Percentiles rank a stretch among this genome's conserved stretches.
Conservation (phyloP, 2,329 filamentous ascomycete species). For the Sporothrix inflata region DNA sequence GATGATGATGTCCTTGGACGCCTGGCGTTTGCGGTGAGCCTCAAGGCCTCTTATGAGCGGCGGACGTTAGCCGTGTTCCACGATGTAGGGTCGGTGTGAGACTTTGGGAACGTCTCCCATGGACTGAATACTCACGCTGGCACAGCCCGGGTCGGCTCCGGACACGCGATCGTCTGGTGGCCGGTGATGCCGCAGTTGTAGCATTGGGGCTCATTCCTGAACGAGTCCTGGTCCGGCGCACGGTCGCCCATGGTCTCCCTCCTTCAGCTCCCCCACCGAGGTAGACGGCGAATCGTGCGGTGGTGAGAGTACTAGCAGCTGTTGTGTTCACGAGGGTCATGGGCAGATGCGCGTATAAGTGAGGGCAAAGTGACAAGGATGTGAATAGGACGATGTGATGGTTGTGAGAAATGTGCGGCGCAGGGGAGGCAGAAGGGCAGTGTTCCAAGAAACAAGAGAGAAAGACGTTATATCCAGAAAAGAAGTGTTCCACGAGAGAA, state of each 20-base stretch:
- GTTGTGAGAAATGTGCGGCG: neutral
- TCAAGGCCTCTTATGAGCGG: slow-evolving; percentile 34
- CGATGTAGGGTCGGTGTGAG: neutral
- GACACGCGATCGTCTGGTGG: slow-evolving; percentile 59
- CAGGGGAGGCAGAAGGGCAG: neutral
- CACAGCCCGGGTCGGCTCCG: slow-evolving; percentile 52
- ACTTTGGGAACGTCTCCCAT: neutral
- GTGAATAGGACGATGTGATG: neutral
- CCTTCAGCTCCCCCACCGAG: slow-evolving; percentile 10
- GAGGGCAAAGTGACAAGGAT: neutral
- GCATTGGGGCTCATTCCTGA: slow-evolving; percentile 46
- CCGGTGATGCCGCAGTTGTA: slow-evolving; percentile 58
- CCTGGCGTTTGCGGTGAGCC: slow-evolving; percentile 35
- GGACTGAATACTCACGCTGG: slow-evolving; percentile 52
- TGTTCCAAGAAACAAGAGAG: too few relatives aligned
- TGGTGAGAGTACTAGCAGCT: neutral
- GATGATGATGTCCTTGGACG: slow-evolving; percentile 24
- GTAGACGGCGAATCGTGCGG: neutral
- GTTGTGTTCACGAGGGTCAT: slow-evolving; percentile 1
- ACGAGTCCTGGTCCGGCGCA: slow-evolving; percentile 39
- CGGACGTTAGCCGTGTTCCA: neutral
- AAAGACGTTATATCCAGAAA: neutral
- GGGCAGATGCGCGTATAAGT: neutral
- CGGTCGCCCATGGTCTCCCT: slow-evolving; percentile 33
- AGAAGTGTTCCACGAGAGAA: neutral